These are phyloP conservation scores for Annulohypoxylon nitens DNA, from an alignment of 495 filamentous ascomycete species.

Conservation along the genomic window DNA sequence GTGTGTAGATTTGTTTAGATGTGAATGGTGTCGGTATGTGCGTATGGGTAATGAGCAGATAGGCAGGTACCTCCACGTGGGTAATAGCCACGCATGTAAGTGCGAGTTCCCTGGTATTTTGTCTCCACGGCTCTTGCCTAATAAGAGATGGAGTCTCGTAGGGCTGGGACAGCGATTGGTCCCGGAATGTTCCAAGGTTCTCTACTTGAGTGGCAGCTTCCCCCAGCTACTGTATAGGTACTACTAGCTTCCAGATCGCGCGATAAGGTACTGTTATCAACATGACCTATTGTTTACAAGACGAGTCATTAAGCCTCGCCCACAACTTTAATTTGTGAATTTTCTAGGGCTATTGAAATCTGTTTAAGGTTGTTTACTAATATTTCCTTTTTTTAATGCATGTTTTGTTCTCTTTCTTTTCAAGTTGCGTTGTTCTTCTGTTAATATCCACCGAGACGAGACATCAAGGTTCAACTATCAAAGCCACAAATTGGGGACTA, in stretches of 20 bases:
- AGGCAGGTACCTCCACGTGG: constrained; percentile 28
- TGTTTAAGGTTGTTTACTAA: no score
- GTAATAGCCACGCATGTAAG: constrained; percentile 21
- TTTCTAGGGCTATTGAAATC: no score
- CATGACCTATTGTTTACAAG: not conserved
- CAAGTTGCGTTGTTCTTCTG: no score
- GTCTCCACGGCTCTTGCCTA: constrained; percentile 34
- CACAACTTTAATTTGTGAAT: not conserved
- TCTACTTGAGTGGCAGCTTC: not conserved
- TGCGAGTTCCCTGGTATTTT: constrained; percentile 1
- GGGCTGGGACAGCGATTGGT: constrained; percentile 35
- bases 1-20: not conserved
- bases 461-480: no score
- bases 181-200: constrained; percentile 11
- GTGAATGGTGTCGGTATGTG: not conserved
- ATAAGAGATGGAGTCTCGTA: constrained; percentile 22
- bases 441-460: no score
- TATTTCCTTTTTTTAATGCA: no score
- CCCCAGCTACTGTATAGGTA: not conserved
- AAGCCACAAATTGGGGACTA: no score
- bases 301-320: not conserved
- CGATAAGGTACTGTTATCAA: constrained; percentile 5
- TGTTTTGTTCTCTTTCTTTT: no score
- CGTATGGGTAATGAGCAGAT: not conserved
- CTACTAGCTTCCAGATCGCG: not conserved